Percentiles rank a stretch among this genome's conserved stretches.
These are phyloP conservation scores for Debaryomycetaceae sp. DNA, from an alignment of 1,139 yeast species.

Conservation along the genomic window DNA sequence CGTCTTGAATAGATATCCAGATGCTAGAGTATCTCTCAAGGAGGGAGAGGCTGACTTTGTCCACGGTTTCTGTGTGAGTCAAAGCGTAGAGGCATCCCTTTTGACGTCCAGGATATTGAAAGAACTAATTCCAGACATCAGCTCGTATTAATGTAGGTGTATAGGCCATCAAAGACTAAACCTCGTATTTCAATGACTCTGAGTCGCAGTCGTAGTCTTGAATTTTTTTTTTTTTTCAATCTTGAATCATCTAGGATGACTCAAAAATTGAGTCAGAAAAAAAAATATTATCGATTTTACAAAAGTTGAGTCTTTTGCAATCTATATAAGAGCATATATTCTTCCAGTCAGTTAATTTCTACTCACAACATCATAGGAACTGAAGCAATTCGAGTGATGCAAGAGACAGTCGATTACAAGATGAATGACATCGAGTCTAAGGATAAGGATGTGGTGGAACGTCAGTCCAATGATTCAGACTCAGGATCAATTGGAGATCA, in stretches of 20 bases:
- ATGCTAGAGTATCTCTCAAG: constrained; percentile 31
- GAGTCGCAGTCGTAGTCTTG: constrained; percentile 1
- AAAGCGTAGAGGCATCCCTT: constrained; percentile 48
- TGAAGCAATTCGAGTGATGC: neutral
- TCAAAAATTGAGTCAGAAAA: neutral
- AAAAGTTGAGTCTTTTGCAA: neutral
- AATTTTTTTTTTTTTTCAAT: too few species aligned
- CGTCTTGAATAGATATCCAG: constrained; percentile 34
- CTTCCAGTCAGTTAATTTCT: too few species aligned
- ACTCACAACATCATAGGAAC: too few species aligned
- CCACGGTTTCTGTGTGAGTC: constrained; percentile 58
- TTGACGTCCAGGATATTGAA: constrained; percentile 23
- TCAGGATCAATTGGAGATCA: neutral
- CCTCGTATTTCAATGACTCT: neutral
- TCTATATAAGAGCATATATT: neutral
- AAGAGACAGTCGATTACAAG: neutral
- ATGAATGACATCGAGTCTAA: neutral
- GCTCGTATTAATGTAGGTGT: neutral
- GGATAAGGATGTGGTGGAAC: neutral
- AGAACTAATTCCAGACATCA: neutral
- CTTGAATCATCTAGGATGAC: neutral
- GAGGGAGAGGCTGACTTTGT: constrained; percentile 31
- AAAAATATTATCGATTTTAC: neutral
- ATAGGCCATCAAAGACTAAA: neutral
- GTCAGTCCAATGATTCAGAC: neutral